Percentiles rank a stretch among this genome's conserved stretches.
These are phyloP conservation scores for Volvox africanus DNA, from an alignment of 139 green algal species.

Conservation along the genomic window DNA sequence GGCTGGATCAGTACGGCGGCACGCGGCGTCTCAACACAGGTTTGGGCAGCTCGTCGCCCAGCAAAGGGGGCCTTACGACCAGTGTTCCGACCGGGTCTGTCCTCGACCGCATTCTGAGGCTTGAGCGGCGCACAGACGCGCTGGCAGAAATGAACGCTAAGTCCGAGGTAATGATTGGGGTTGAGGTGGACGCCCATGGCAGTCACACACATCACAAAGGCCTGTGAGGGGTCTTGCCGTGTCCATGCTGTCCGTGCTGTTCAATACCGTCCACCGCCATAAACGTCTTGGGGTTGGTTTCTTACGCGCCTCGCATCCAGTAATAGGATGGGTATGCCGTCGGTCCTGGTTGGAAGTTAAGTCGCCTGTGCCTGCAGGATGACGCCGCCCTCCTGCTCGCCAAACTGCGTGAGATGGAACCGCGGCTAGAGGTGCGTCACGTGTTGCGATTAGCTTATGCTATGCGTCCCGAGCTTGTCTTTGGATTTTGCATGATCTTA, in stretches of 20 bases:
- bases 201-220: no score
- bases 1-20: constrained; percentile 26
- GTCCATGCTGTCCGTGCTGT: no score
- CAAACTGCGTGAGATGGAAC: constrained; percentile 44
- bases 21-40: background rate
- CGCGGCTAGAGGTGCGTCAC: constrained; percentile 23
- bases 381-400: background rate
- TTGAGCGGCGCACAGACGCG: constrained; percentile 56
- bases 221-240: no score
- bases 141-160: constrained; percentile 20
- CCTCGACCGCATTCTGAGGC: constrained; percentile 42
- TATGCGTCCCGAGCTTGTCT: no score
- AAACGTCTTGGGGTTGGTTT: no score
- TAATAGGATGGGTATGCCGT: no score
- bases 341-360: no score
- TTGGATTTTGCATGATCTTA: no score
- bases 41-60: constrained; percentile 8
- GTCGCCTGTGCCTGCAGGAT: constrained; percentile 3
- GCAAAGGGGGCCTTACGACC: constrained; percentile 13
- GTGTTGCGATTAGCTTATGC: no score
- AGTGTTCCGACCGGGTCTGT: constrained; percentile 34
- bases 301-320: no score
- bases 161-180: constrained; percentile 20
- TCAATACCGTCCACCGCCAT: no score
- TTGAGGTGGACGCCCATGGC: background rate